Evolutionary conservation across 2,329 filamentous ascomycete genomes (phyloP), one percentile per base, ranked within the genome.

Genomic region (Fusarium buxicola): DNA sequence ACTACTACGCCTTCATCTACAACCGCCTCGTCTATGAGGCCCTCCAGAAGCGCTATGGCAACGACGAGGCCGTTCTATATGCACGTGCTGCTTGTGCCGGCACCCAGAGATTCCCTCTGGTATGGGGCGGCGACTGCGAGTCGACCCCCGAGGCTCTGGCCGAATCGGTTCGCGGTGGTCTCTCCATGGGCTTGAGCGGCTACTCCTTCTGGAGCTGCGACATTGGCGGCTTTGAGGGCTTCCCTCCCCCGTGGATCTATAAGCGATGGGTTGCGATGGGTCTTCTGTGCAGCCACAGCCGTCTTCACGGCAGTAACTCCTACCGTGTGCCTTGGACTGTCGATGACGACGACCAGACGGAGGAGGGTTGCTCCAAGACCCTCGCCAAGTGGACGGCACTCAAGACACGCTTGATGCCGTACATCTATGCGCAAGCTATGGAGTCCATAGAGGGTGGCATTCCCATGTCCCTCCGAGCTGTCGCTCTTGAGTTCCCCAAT

Each of bases 241-340:
- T 76, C 5, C 89, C 89, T 4, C 82, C 81, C 3, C 87, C 86
- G 0, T 88, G 86, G 78, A 84, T 92, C 67, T 92, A 92, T 76
- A 92, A 92, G 77, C 86, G 89, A 44, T 92, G 89, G 89, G 88
- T 92, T 7, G 88, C 88, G n/a, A 91, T 92, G 73, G 89, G 89
- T 0, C 80, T 92, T 2, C 76, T 92, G 35, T 91, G 88, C 65
- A 86, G 85, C 9, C 89, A 92, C 74, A 90, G 87, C 32, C 83
- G 89, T 12, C 81, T 92, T 10, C 89, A 92, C 72, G 89, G 89
- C 3, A 89, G 86, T 46, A 84, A 81, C 58, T 89, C 86, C 4
- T 92, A 91, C 76, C 87, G 89, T 15, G 89, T 92, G n/a, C 89
- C 89, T 3, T 92, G 89, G 89, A 83, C 86, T 38, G 86, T 91